Percentiles rank a stretch among this genome's conserved stretches.
phyloP scores from a whole-genome alignment of 23 red algal genomes.

The Gracilaria domingensis region DNA sequence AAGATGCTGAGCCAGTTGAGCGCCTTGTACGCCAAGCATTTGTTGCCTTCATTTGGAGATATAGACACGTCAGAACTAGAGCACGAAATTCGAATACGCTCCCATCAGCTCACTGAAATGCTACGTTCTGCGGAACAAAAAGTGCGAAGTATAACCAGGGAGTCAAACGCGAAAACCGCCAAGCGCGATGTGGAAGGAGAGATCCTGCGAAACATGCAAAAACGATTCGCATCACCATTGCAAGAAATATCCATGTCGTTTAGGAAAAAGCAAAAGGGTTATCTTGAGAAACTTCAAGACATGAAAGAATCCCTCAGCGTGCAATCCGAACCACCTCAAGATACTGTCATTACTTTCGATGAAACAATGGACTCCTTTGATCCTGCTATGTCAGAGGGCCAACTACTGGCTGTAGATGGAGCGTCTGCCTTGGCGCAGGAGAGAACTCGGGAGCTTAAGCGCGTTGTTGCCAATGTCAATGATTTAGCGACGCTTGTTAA shows the following conservation, averaged over 20 bases:
- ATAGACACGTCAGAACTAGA: slow-evolving; percentile 77
- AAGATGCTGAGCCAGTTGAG: slow-evolving; percentile 39
- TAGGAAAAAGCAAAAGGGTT: slow-evolving; percentile 81
- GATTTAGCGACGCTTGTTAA: slow-evolving; percentile 89
- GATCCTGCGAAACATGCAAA: slow-evolving; percentile 82
- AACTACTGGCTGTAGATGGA: slow-evolving; percentile 54
- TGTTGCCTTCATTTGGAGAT: slow-evolving; percentile 87
- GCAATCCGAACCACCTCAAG: slow-evolving; percentile 1
- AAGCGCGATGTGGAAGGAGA: slow-evolving; percentile 53
- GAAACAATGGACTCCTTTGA: slow-evolving; percentile 41
- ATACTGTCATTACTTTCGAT: background rate
- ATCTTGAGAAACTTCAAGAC: slow-evolving; percentile 80
- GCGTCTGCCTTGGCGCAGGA: slow-evolving; percentile 62
- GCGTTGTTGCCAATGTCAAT: slow-evolving; percentile 77
- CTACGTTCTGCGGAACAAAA: slow-evolving; percentile 75
- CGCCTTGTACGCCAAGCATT: slow-evolving; percentile 63
- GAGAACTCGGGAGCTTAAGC: slow-evolving; percentile 62
- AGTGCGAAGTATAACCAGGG: slow-evolving; percentile 54
- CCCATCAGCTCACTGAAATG: slow-evolving; percentile 69
- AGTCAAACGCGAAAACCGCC: background rate
- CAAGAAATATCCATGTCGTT: slow-evolving; percentile 81
- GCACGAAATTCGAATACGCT: slow-evolving; percentile 57
- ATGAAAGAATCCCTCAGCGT: slow-evolving; percentile 45
- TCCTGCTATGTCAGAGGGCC: slow-evolving; percentile 58
- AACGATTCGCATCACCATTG: slow-evolving; percentile 75